These are phyloP conservation scores for Arxiozyma telluris DNA, from an alignment of 1,139 yeast genomes.

Conservation along the genomic window DNA sequence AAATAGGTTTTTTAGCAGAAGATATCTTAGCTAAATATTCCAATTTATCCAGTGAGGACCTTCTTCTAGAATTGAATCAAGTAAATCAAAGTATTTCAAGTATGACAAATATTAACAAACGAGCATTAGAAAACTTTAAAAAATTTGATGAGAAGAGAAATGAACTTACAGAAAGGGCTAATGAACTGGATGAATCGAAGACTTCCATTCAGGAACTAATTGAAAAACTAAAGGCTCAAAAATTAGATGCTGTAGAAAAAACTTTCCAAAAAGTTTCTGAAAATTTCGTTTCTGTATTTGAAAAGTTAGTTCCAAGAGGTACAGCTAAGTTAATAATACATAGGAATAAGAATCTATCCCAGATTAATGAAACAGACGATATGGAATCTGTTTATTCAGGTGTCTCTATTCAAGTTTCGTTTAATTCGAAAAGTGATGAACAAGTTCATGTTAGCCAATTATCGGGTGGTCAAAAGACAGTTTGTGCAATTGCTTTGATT, in stretches of 20 bases:
- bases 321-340: slow-evolving; percentile 64
- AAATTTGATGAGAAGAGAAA: slow-evolving; percentile 68
- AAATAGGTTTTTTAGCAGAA: slow-evolving; percentile 80
- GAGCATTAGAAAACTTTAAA: slow-evolving; percentile 78
- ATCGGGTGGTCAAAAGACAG: slow-evolving; percentile 93
- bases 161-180: slow-evolving; percentile 53
- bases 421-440: slow-evolving; percentile 78
- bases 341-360: slow-evolving; percentile 15
- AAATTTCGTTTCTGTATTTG: slow-evolving; percentile 68
- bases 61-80: slow-evolving; percentile 47
- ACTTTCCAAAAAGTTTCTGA: slow-evolving; percentile 72
- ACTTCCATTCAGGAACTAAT: slow-evolving; percentile 68
- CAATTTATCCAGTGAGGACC: slow-evolving; percentile 40
- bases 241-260: slow-evolving; percentile 71
- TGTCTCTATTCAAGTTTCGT: slow-evolving; percentile 80
- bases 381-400: slow-evolving; percentile 63
- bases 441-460: slow-evolving; percentile 84
- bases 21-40: slow-evolving; percentile 57
- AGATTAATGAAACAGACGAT: slow-evolving; percentile 16
- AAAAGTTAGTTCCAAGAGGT: slow-evolving; percentile 76
- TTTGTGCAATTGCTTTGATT: slow-evolving; percentile 88
- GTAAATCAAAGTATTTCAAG: slow-evolving; percentile 52
- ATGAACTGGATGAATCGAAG: slow-evolving; percentile 63
- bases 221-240: slow-evolving; percentile 62
- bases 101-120: slow-evolving; percentile 75